Base-by-base conservation (phyloP, 768 basidiomycete genomes). In the Amanita muscaria region DNA sequence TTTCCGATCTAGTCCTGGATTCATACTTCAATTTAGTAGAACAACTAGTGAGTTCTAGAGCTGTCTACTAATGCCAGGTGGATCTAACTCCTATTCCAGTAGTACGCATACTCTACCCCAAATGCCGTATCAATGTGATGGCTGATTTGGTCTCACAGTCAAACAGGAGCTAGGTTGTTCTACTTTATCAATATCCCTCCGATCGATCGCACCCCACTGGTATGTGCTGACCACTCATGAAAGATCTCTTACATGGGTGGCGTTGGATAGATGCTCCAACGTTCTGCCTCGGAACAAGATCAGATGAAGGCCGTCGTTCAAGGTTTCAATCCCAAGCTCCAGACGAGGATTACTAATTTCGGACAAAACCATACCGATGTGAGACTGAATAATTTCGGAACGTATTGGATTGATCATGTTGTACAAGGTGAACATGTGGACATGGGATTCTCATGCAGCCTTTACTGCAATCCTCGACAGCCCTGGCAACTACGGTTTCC, bases 161-260 rank as follows among this genome's bases (percentile, higher is more conserved):
- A 64, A 31, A 68, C 58, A 19, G 82, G 82, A 14, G 81, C 71
- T 5, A 65, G 80, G 29, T 76, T 59, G 59, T 80, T 72, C 64
- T 64, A 73, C 47, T 75, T 76, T 48, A 63, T 60, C 49, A 67
- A 58, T 18, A 66, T 68, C n/a, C 64, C 64, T 3, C 61, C 66
- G n/a, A 59, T 69, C 15, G 63, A 73, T 40, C 61, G 67, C 19
- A 65, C 67, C 4, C 72, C 69, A 3, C 44, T 67, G 50, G 73
- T 73, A 53, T 15, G 57, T 42, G 14, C 14, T 21, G 5, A 12
- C 5, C 4, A 22, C 9, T 34, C 25, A 10, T 32, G 25, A 8
- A 23, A 18, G 11, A 23, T 31, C 35, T 32, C 9, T 36, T 16
- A 27, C 5, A n/a, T n/a, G n/a, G 6, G 12, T 6, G 35, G n/a